Evolutionary conservation across 306 rosid species (phyloP).

Genomic region (Sphenostylis stenocarpa): DNA sequence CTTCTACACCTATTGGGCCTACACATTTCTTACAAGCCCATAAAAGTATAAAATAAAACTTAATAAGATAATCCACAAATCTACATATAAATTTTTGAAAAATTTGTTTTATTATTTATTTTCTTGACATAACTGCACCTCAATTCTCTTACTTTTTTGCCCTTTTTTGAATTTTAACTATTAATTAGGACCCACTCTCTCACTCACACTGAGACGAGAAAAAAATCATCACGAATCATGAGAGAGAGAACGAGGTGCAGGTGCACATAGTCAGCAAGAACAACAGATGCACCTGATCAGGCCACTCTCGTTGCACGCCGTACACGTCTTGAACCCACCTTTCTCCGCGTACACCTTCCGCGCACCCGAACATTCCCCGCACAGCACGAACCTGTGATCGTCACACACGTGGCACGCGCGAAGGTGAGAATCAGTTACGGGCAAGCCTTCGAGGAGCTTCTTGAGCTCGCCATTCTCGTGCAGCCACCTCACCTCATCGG

Average conservation of each 20-base stretch:
- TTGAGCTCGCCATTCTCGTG: conserved; percentile 89
- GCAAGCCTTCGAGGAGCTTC: conserved; percentile 80
- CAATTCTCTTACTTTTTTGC: neutral
- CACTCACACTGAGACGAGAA: neutral
- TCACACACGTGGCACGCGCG: conserved; percentile 68
- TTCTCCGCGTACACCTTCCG: conserved; percentile 72
- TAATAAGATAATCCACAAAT: conserved; percentile 5
- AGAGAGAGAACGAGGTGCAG: conserved; percentile 29
- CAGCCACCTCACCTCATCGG: conserved; percentile 69
- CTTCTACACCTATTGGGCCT: conserved; percentile 17
- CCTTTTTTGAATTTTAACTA: neutral
- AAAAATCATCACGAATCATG: neutral
- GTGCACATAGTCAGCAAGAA: conserved; percentile 47
- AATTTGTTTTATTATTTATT: neutral
- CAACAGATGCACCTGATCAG: conserved; percentile 88
- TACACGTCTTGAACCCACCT: conserved; percentile 66
- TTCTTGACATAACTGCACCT: neutral
- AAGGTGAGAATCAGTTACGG: conserved; percentile 48
- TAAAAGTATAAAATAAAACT: conserved; percentile 39
- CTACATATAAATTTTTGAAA: neutral
- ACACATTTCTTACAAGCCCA: conserved; percentile 22
- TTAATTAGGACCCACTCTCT: conserved; percentile 4
- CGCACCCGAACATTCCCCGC: conserved; percentile 80
- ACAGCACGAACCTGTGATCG: conserved; percentile 68
- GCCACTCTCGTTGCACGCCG: conserved; percentile 83